Percentiles rank a stretch among this genome's conserved stretches.
phyloP scores from a whole-genome alignment of 2,329 filamentous ascomycete species.

The Trichoderma harzianum region DNA sequence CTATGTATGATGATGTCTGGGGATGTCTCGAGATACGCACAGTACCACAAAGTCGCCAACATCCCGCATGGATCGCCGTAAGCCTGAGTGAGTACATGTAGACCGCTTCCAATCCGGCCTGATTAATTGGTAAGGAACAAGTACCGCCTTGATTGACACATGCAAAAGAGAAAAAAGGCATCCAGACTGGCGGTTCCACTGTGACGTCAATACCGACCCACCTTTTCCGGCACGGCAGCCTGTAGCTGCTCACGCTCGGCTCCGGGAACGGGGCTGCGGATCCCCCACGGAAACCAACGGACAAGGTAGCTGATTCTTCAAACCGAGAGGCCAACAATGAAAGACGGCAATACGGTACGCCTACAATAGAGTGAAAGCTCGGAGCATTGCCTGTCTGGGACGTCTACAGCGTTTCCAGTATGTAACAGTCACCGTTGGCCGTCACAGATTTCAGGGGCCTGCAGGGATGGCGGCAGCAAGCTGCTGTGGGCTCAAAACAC shows the following conservation, averaged over 20 bases:
- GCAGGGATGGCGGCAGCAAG: neutral
- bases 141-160: neutral
- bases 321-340: neutral
- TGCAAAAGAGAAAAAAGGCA: neutral
- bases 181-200: constrained; percentile 12
- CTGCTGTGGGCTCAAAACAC: neutral
- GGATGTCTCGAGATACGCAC: neutral
- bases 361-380: neutral
- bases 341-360: neutral
- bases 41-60: neutral
- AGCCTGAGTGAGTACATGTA: neutral
- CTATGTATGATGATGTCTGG: neutral
- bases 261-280: constrained; percentile 23
- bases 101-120: neutral
- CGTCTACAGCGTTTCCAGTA: neutral
- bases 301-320: neutral
- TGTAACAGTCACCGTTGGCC: neutral
- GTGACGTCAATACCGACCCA: constrained; percentile 31
- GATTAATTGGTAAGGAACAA: neutral
- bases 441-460: neutral
- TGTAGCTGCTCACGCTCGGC: constrained; percentile 30
- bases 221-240: constrained; percentile 23
- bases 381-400: neutral
- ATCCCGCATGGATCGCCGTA: neutral
- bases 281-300: constrained; percentile 5